These are phyloP conservation scores for Zygosaccharomyces siamensis DNA, from an alignment of 805 yeast species.

Conservation along the genomic window DNA sequence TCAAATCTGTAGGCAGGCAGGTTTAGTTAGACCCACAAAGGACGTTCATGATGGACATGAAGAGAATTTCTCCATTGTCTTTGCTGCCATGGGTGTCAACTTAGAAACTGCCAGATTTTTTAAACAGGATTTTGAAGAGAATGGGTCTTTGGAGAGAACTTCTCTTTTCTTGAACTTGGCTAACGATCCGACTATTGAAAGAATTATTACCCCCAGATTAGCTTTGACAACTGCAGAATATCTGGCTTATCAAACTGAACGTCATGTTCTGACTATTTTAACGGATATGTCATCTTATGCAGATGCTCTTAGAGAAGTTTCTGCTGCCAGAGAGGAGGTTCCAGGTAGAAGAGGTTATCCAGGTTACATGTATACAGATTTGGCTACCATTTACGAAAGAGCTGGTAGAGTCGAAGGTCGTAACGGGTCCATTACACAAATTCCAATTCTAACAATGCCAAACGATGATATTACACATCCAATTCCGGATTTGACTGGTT, in stretches of 20 bases:
- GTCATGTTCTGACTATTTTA: conserved; percentile 95
- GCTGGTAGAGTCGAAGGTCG: conserved; percentile 99
- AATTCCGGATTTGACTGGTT: conserved; percentile 99
- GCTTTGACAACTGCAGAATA: conserved; percentile 98
- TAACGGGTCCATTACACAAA: conserved; percentile 98
- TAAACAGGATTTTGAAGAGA: conserved; percentile 98
- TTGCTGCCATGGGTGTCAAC: conserved; percentile 99
- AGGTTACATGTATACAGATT: conserved; percentile 99
- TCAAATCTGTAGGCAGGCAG: conserved; percentile 99
- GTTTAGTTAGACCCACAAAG: conserved; percentile 97
- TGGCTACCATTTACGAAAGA: conserved; percentile 97
- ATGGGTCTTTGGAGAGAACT: conserved; percentile 97
- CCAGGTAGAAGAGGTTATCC: conserved; percentile 99
- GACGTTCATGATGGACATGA: conserved; percentile 99
- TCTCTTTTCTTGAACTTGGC: conserved; percentile 95
- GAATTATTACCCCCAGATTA: conserved; percentile 98
- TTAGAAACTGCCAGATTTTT: conserved; percentile 97
- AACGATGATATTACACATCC: conserved; percentile 99
- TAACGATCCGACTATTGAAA: conserved; percentile 98
- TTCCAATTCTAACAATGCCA: conserved; percentile 99
- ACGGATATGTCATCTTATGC: conserved; percentile 99
- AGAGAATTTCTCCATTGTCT: conserved; percentile 97
- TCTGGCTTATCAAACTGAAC: conserved; percentile 97
- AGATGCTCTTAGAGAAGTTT: conserved; percentile 98
- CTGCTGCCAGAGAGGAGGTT: conserved; percentile 99